A percentile compares a stretch with the other conserved stretches of the same genome.
phyloP scores from a whole-genome alignment of 2,329 filamentous ascomycete genomes.

The Penicillium janthinellum region DNA sequence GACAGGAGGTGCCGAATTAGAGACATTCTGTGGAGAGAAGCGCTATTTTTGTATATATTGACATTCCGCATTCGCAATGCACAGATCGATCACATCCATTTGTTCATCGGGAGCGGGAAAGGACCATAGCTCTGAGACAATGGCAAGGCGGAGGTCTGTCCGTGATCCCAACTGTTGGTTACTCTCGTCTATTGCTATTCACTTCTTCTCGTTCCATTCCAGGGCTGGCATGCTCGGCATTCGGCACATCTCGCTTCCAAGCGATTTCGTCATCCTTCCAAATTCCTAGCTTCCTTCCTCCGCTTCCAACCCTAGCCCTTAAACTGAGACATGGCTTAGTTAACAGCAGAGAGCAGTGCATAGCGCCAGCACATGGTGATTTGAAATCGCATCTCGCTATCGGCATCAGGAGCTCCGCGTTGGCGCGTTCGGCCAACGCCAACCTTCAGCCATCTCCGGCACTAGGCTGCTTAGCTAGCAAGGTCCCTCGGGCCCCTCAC shows the following conservation, averaged over 20 bases:
- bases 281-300: neutral
- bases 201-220: neutral
- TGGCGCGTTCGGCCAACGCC: neutral
- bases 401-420: neutral
- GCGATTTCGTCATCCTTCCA: neutral
- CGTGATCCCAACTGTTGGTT: neutral
- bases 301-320: neutral
- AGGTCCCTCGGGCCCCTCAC: neutral
- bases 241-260: neutral
- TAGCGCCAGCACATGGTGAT: neutral
- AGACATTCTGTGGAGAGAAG: slow-evolving; percentile 14
- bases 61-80: neutral
- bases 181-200: neutral
- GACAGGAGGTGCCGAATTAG: slow-evolving; percentile 14
- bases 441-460: neutral
- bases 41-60: slow-evolving; percentile 19
- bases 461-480: neutral
- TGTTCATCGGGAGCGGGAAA: neutral
- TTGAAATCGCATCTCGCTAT: neutral
- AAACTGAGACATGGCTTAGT: neutral
- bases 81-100: neutral
- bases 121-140: slow-evolving; percentile 13
- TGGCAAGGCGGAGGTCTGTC: slow-evolving; percentile 15
- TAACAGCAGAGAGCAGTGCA: neutral
- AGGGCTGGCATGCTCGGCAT: neutral